Evolutionary conservation across 176 grass and related monocot species (phyloP).

Genomic region (Typha latifolia): DNA sequence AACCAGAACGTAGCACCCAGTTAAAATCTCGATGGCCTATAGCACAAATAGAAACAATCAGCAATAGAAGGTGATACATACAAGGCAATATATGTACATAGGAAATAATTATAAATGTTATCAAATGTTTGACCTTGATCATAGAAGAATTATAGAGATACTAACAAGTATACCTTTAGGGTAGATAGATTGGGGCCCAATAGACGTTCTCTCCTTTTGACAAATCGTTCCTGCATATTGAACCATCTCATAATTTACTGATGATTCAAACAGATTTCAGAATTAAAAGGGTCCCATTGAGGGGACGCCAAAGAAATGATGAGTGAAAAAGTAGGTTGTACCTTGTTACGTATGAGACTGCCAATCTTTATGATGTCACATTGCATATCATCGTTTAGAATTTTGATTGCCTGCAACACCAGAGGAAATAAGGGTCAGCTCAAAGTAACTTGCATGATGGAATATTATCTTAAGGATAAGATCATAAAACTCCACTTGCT

Average conservation of each 20-base stretch:
- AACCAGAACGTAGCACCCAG: conserved; percentile 89
- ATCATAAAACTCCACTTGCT: too few species aligned
- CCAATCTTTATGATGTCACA: conserved; percentile 98
- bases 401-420: conserved; percentile 66
- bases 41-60: conserved; percentile 4
- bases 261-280: not conserved
- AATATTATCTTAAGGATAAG: too few species aligned
- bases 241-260: conserved; percentile 15
- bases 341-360: conserved; percentile 77
- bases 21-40: conserved; percentile 96
- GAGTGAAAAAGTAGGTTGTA: conserved; percentile 14
- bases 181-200: conserved; percentile 90
- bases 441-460: not conserved
- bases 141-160: not conserved
- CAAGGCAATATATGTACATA: conserved; percentile 6
- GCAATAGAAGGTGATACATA: too few species aligned
- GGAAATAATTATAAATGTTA: not conserved
- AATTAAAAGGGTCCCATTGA: too few species aligned
- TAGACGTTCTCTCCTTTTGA: conserved; percentile 95
- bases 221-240: conserved; percentile 73
- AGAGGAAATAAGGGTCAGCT: not conserved
- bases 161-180: conserved; percentile 50
- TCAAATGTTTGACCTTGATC: not conserved
- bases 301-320: too few species aligned
- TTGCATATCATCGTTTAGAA: conserved; percentile 90